Evolutionary conservation across 139 green algal species (phyloP), one percentile per base, ranked within the genome.

Genomic region (Volvox reticuliferus): DNA sequence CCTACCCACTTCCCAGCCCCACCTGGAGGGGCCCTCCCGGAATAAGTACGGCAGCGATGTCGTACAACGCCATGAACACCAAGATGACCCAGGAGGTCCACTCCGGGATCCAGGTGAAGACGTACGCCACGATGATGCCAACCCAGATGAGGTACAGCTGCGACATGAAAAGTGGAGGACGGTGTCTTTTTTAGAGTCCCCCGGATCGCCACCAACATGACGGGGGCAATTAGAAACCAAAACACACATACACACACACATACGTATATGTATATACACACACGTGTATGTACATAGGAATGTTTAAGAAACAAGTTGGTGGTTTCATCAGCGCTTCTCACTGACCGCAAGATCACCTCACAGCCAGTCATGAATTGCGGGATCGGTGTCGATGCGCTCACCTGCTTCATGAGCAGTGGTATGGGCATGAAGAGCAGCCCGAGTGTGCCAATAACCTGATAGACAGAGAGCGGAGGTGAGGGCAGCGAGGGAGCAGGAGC

Each of bases 71-170:
- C 98, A 99, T 99, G 68, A 96, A 94, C 0, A 96, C 79, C 24
- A 99, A 95, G 89, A 99, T 93, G 73, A 98, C 89, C 98, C 98
- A 99, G 35, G 92, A 76, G 28, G 97, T 99, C 98, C 98, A 99
- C 88, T 99, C 97, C 0, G 98, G 97, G 5, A 99, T 97, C 88
- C 94, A 97, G 18, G 98, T 99, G 96, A 99, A 99, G 81, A 98
- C 96, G 92, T 96, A 99, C 1, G 98, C 98, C 0, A 97, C 94
- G 28, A 98, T 95, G 61, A 98, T 94, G 83, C 97, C 97, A 22
- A 97, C 95, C 82, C 95, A 92, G 28, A 99, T 94, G 24, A 99
- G 92, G 94, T 99, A 99, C n/a, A 82, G 20, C 85, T 89, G 85
- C 32, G 36, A 67, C 24, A 68, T 50, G 14, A 6, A 55, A 55